Percentiles rank a stretch among this genome's conserved stretches.
phyloP scores from a whole-genome alignment of 495 filamentous ascomycete species.

The Aspergillus conjunctus region DNA sequence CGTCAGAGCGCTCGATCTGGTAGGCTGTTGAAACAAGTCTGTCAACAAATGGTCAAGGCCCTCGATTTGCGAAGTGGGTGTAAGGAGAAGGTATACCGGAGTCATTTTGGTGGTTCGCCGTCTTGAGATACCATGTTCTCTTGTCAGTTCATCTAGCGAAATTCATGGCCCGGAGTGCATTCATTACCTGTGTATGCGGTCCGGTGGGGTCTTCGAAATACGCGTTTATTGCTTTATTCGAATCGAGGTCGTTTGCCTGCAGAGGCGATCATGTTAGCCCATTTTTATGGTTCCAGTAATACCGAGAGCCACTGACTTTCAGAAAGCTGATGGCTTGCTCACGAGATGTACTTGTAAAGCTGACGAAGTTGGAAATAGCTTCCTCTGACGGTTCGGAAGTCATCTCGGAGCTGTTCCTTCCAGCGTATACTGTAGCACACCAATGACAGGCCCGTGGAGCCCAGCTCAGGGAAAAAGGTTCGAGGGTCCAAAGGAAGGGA shows the following conservation, averaged over 20 bases:
- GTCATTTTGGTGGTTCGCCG: slow-evolving; percentile 30
- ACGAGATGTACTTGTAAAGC: slow-evolving; percentile 48
- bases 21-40: slow-evolving; percentile 47
- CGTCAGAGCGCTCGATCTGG: slow-evolving; percentile 57
- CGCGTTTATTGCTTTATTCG: slow-evolving; percentile 54
- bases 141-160: slow-evolving; percentile 17
- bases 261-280: slow-evolving; percentile 12
- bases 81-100: slow-evolving; percentile 11
- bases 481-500: neutral
- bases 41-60: slow-evolving; percentile 3
- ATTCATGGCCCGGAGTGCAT: slow-evolving; percentile 5
- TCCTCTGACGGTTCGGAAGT: slow-evolving; percentile 49
- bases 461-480: neutral
- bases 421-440: neutral
- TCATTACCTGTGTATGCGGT: slow-evolving; percentile 37
- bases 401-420: slow-evolving; percentile 31
- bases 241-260: slow-evolving; percentile 52
- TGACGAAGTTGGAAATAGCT: slow-evolving; percentile 49
- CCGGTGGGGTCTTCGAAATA: slow-evolving; percentile 55
- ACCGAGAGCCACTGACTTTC: slow-evolving; percentile 34
- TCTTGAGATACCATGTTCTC: slow-evolving; percentile 17
- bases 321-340: slow-evolving; percentile 51
- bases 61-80: neutral
- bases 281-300: neutral
- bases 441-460: neutral